Evolutionary conservation across 2,329 filamentous ascomycete species (phyloP), one percentile per base, ranked within the genome.

Genomic region (Exophiala calicioides): DNA sequence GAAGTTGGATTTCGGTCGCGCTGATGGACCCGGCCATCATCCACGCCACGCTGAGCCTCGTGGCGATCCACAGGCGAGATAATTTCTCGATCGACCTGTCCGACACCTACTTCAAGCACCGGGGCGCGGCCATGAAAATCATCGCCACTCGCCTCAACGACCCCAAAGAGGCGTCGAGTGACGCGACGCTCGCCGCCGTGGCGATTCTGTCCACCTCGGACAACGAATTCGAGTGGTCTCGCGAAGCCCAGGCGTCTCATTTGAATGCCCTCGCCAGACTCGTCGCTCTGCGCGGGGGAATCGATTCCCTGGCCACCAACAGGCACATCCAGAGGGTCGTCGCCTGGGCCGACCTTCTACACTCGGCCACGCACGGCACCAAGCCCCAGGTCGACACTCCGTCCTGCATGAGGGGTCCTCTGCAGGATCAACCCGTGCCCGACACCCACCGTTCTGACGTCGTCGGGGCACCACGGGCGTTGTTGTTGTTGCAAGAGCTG

Each of bases 21-120:
- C 31, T 50, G 16, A 50, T 46, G 38, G 50, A 53, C 27, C 40
- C 43, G 7, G 50, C 50, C 9, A 53, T 53, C 23, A 43, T 53
- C 20, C 47, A 50, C 15, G 50, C 50, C 5, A 53, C 45, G 13
- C 19, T 53, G 21, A 39, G 46, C 23, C 16, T 53, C 9, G 50
- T 53, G 15, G 43, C 46, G 10, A 49, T 53, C 21, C 50, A 53
- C 20, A 36, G 50, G 35, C 35, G 42, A 38, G 50, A 53, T 10
- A 27, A 29, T 13, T 45, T 45, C 23, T 49, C 41, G 7, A 38
- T 42, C 5, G 45, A 49, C 29, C 15, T 49, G 13, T 42, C 40
- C 7, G 40, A 38, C 12, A 34, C 31, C 20, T 50, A 50, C 38
- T 46, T 53, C 46, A 49, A 50, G 12, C 50, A 53, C 27, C 42